Conservation (phyloP, 345 rosid species). For the Iberis pinnata region DNA sequence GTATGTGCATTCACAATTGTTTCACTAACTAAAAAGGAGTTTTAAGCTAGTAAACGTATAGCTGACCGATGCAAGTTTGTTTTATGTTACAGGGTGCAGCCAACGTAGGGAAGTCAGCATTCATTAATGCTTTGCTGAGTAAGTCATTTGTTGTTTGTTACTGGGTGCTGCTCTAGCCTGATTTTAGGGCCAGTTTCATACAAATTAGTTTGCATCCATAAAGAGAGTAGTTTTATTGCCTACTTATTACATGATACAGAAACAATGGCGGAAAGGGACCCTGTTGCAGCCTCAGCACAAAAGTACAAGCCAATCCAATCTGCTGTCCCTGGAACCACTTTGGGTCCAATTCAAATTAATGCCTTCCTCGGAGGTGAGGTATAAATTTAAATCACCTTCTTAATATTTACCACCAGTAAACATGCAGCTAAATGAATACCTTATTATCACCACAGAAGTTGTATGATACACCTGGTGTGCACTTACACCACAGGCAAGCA, state of each 20-base stretch:
- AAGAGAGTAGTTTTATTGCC: neutral
- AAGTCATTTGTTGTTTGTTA: conserved; percentile 31
- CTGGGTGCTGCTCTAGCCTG: conserved; percentile 5
- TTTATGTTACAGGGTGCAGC: conserved; percentile 67
- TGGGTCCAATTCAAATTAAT: conserved; percentile 86
- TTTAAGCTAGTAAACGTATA: conserved; percentile 1
- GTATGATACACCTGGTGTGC: conserved; percentile 92
- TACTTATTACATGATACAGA: conserved; percentile 35
- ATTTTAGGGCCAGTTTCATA: neutral
- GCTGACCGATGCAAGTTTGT: neutral
- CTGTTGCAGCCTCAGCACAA: conserved; percentile 84
- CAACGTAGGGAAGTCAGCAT: conserved; percentile 97
- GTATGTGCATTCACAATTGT: conserved; percentile 38
- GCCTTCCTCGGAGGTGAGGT: conserved; percentile 96
- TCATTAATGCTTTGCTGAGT: conserved; percentile 85
- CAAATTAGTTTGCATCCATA: neutral
- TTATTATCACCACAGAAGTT: conserved; percentile 46
- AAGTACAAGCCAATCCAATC: conserved; percentile 88
- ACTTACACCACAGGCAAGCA: conserved; percentile 94
- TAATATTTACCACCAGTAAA: neutral
- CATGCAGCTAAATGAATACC: neutral
- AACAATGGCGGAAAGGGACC: conserved; percentile 75
- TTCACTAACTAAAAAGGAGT: neutral
- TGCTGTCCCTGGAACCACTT: conserved; percentile 97
- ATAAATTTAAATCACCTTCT: conserved; percentile 22